Evolutionary conservation across 495 filamentous ascomycete genomes (phyloP), one percentile per base, ranked within the genome.

Genomic region (Hypoxylon fuscum): DNA sequence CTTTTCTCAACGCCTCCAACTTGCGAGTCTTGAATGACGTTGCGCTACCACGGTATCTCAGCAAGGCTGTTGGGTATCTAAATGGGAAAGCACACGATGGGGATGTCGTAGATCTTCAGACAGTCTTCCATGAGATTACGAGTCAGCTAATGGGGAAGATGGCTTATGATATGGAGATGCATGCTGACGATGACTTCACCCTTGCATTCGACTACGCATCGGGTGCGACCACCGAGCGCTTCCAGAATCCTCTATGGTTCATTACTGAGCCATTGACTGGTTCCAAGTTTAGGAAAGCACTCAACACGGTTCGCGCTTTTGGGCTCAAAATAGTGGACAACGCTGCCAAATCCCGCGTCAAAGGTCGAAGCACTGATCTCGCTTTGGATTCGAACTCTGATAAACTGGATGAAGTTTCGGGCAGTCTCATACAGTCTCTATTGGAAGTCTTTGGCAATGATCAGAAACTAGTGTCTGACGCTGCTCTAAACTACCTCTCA

Each of bases 101-200:
- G 5, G 44, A 22, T 10, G 48, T 70, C 0, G 69, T 84, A 1
- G 84, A 87, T 68, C 67, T 87, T 12, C 82, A 87, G 65, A 70
- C 72, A 7, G 68, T 83, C 11, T 83, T 87, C 35, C 80, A 85
- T 53, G 85, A 87, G 49, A 77, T 87, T 15, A 87, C 85, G 1
- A 85, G 83, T 12, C 74, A 81, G 37, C 64, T 87, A 17, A 85
- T 87, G 82, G 85, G 83, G 20, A 79, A 79, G 51, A 82, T 86
- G 78, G 84, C 85, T 4, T 87, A 87, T 64, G 78, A 85, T 60
- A 84, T 85, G 79, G 81, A 87, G 49, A 85, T 87, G 72, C 83
- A 84, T 52, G 75, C 81, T 34, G 73, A 78, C 51, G 78, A 85
- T 48, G 79, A 82, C 2, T 87, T 87, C 66, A 80, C 82, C 12